Evolutionary conservation across 129 eudicot genomes (phyloP).

Genomic region (Ambrosia trifida): DNA sequence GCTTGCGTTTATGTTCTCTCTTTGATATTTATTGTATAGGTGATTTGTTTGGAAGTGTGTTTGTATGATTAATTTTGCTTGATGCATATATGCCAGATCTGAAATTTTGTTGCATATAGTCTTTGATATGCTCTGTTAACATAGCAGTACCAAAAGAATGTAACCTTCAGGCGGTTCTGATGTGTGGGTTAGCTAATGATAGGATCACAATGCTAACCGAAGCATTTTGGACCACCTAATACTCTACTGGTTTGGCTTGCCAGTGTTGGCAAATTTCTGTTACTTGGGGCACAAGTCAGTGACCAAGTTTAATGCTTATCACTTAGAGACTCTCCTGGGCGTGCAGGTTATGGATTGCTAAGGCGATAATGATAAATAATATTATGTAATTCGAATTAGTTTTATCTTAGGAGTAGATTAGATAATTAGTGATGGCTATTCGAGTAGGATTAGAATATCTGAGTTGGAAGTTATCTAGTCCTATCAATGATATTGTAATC

Average conservation of each 20-base stretch:
- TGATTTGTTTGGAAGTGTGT: constrained; percentile 19
- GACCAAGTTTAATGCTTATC: no score
- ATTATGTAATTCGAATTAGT: no score
- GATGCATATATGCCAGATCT: constrained; percentile 1
- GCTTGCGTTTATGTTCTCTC: not conserved
- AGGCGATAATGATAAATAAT: no score
- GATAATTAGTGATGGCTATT: no score
- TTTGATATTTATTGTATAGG: constrained; percentile 7
- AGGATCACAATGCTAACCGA: constrained; percentile 6
- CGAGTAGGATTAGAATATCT: no score
- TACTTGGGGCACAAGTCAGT: no score
- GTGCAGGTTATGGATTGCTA: no score
- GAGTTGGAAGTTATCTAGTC: no score
- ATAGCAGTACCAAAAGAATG: constrained; percentile 2
- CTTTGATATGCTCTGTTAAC: constrained; percentile 9
- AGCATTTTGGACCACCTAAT: constrained; percentile 9
- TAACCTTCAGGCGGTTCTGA: not conserved
- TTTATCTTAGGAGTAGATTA: no score
- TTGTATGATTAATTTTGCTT: constrained; percentile 13
- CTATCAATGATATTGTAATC: no score
- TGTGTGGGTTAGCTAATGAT: not conserved
- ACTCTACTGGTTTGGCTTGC: constrained; percentile 18
- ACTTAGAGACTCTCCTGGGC: no score
- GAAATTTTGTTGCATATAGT: constrained; percentile 5
- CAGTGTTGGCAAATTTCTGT: not conserved